These are phyloP conservation scores for Chlamydomonas reinhardtii DNA, from an alignment of 163 green algal genomes.

Conservation along the genomic window DNA sequence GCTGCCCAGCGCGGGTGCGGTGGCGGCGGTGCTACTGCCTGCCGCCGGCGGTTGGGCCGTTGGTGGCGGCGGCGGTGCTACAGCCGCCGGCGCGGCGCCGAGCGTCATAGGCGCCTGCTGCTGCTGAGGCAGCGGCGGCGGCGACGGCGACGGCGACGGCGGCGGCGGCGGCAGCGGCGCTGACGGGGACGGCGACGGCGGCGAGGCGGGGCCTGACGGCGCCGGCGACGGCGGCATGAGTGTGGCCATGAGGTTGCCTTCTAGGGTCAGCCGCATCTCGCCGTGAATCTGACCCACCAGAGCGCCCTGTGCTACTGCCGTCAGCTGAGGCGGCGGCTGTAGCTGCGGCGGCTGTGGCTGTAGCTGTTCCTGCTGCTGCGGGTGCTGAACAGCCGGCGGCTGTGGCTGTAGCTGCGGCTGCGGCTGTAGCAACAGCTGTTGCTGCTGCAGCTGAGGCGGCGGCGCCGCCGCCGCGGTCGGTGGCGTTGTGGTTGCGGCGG, in stretches of 20 bases:
- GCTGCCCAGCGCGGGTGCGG: no score
- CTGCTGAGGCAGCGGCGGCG: neutral
- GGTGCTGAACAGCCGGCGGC: no score
- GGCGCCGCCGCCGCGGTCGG: no score
- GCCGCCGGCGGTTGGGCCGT: no score
- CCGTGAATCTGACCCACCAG: conserved; percentile 13
- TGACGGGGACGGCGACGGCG: neutral
- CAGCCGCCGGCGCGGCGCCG: no score
- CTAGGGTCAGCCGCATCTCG: conserved; percentile 18
- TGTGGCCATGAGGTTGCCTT: neutral
- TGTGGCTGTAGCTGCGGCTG: neutral
- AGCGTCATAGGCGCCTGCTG: no score
- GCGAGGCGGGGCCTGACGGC: neutral
- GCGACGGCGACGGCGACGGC: neutral
- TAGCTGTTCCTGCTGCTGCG: neutral
- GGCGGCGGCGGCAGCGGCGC: neutral
- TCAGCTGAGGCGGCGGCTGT: neutral
- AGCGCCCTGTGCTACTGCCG: neutral
- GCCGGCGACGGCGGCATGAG: neutral
- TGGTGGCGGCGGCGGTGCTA: no score
- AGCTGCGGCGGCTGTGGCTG: neutral
- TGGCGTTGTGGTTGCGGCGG: neutral
- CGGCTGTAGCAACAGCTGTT: neutral
- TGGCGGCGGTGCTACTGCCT: no score
- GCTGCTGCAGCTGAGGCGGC: no score